Base-by-base conservation (phyloP, 352 stramenopile species). In the Blastocystis sp. region DNA sequence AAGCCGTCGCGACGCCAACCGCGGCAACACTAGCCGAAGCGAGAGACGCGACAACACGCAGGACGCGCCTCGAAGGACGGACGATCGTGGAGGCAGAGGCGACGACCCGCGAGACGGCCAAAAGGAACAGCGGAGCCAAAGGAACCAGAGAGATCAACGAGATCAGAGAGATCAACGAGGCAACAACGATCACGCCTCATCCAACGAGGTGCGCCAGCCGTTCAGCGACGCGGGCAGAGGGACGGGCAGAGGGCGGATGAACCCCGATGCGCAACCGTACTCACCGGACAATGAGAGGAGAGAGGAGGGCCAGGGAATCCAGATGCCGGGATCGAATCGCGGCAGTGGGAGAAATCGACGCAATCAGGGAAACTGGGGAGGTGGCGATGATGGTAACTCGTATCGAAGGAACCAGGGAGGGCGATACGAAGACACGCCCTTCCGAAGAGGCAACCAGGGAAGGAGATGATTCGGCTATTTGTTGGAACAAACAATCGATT, bases 401-500 rank as follows among this genome's bases (percentile, higher is more conserved):
- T 57, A 57, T 14, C 48, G 48, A 14, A 7, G 48, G 48, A 57
- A 57, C 48, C 48, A 57, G 48, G 48, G 48, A 57, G 48, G 48
- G 6, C 48, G 48, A 14, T 57, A 57, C 48, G 48, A 57, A 14
- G 48, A 57, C 48, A 57, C 14, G 48, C 48, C 48, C 14, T 14
- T 14, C 6, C 48, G 48, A 57, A 57, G 64, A 21, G 64, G 64
- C 28, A 48, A 48, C n/a, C 38, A 74, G 6, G 4, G 64, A 74
- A 17, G 34, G 64, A 74, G 43, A 42, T 48, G 48, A 74, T 66
- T 10, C 21, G 43, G 59, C 48, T 68, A n/a, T 66, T 68, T 63
- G 54, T 80, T 45, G 7, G 10, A 63, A 68, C 60, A 68, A 80
- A 80, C 24, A 80, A 34, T 89, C 40, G 28, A 80, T 40, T 95